Evolutionary conservation across 108 stramenopile species (phyloP), one percentile per base, ranked within the genome.

Genomic region (Schizochytrium sp.): DNA sequence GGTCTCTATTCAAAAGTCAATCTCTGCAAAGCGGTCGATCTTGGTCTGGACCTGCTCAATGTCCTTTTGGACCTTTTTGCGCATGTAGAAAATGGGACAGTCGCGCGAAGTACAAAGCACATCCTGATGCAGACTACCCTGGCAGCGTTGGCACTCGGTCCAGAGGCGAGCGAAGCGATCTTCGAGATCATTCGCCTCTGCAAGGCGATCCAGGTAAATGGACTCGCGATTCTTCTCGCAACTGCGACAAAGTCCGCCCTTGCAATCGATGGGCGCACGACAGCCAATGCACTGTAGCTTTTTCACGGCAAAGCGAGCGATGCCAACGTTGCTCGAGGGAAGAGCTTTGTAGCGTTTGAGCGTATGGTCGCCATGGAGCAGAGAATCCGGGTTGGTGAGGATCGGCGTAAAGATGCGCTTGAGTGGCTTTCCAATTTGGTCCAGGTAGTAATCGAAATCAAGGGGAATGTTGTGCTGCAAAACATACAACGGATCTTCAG

Each of bases 71-170:
- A 97, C 98, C 93, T 99, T 99, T 91, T 98, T 99, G 55, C 99
- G 94, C 83, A 98, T 96, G 90, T 99, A 99, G 89, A 99, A 99
- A 57, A 98, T 97, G 57, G 96, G 96, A 87, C 99, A 99, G 48
- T 98, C 99, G 90, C 98, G 97, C 47, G 97, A 97, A 29, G 98
- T 98, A 95, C 99, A 99, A 93, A 99, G 95, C 88, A 99, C 96
- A 87, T 97, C 97, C 72, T 96, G 96, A 90, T 98, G 97, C 29
- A 98, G 94, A n/a, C 96, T 96, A n/a, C 97, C 97, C 91, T 99
- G 99, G 90, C 98, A 98, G 72, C 96, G 91, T 91, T 99, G 99
- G 55, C 97, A 98, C 58, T 95, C 93, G 19, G 97, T 95, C 98
- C 98, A 99, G 8, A 99, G 94, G 71, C 96, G 88, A 57, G 93